Conservation (phyloP, 2,329 filamentous ascomycete species). For the Coccinonectria pachysandricola region DNA sequence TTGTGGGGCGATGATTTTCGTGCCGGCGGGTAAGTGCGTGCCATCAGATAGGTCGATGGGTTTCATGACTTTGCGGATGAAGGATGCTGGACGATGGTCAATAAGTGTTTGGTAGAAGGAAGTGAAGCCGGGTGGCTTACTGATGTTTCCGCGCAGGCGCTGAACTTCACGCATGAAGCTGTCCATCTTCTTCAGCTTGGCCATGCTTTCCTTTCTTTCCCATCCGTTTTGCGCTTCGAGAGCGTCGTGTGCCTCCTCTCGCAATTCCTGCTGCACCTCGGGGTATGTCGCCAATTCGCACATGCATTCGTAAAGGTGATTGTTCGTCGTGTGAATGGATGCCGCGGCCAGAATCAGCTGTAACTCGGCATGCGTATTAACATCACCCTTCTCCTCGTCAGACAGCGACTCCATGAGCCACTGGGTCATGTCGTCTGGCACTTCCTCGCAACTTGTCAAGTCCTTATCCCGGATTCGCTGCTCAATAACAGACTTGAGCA, state of each 20-base stretch:
- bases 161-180: constrained; percentile 5
- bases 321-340: constrained; percentile 1
- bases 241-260: constrained; percentile 1
- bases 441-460: constrained; percentile 24
- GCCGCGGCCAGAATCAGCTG: constrained; percentile 1
- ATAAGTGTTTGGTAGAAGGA: too few species aligned
- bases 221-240: constrained; percentile 1
- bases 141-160: constrained; percentile 1
- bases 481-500: constrained; percentile 36
- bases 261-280: constrained; percentile 1
- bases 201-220: neutral
- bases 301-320: constrained; percentile 1
- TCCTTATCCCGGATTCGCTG: constrained; percentile 34
- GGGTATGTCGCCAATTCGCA: constrained; percentile 3
- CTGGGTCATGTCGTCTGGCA: constrained; percentile 33
- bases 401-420: constrained; percentile 34
- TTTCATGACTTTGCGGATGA: too few species aligned
- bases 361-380: constrained; percentile 1
- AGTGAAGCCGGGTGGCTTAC: too few species aligned
- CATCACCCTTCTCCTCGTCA: constrained; percentile 9
- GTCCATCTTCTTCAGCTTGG: constrained; percentile 3
- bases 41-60: neutral
- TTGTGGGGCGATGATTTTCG: neutral
- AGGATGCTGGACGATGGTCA: too few species aligned
- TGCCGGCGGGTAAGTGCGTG: neutral